Conservation (phyloP, 768 basidiomycete species). For the Auricularia heimuer region DNA sequence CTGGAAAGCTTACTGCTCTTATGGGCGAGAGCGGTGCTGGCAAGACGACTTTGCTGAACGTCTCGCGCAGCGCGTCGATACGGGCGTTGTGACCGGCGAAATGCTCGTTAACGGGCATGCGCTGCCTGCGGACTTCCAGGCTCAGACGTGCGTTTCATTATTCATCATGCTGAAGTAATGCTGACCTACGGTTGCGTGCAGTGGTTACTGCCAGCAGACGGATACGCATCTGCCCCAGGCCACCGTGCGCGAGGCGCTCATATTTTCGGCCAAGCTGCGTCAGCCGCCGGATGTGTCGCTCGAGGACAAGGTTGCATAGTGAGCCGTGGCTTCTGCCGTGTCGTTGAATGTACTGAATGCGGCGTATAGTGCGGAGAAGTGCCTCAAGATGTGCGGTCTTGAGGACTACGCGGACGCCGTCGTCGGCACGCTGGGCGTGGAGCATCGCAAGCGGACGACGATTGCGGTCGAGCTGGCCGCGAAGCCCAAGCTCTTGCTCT, state of each 20-base stretch:
- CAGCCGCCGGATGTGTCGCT: constrained; percentile 57
- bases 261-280: constrained; percentile 70
- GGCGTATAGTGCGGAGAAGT: constrained; percentile 14
- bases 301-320: constrained; percentile 74
- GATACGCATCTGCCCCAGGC: constrained; percentile 67
- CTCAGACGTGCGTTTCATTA: constrained; percentile 38
- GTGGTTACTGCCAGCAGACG: constrained; percentile 82
- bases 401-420: constrained; percentile 78
- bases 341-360: background rate
- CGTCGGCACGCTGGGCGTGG: constrained; percentile 59
- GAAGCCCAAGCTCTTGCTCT: constrained; percentile 36
- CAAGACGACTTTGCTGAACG: constrained; percentile 70
- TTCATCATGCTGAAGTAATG: background rate
- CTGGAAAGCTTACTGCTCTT: constrained; percentile 72
- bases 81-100: constrained; percentile 29
- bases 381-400: constrained; percentile 76
- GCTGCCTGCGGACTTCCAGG: constrained; percentile 41
- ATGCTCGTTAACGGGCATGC: constrained; percentile 56
- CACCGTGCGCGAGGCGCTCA: constrained; percentile 73
- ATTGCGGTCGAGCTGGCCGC: constrained; percentile 84
- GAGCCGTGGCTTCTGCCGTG: constrained; percentile 18
- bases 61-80: constrained; percentile 34
- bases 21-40: constrained; percentile 60
- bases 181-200: constrained; percentile 21
- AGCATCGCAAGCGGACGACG: constrained; percentile 72